phyloP scores from a whole-genome alignment of 768 basidiomycete genomes.

The Termitomyces sp. region DNA sequence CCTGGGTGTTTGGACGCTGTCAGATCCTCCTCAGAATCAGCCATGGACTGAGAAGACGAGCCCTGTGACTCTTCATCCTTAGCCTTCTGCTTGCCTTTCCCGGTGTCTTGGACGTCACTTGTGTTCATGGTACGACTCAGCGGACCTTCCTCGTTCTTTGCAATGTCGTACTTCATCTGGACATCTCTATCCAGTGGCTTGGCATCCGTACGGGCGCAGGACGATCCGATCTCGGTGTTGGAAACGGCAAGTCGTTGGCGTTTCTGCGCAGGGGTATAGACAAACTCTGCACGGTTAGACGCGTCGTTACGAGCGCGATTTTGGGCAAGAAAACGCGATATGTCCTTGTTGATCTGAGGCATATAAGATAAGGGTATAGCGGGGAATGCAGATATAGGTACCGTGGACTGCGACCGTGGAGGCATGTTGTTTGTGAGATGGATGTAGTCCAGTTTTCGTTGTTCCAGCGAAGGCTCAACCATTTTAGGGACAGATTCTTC shows the following conservation, averaged over 20 bases:
- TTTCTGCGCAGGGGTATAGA: slow-evolving; percentile 56
- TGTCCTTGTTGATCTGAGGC: slow-evolving; percentile 60
- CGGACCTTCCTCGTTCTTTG: slow-evolving; percentile 80
- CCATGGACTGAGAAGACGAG: slow-evolving; percentile 1
- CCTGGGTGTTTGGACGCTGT: slow-evolving; percentile 51
- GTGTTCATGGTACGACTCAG: slow-evolving; percentile 50
- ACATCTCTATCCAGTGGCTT: slow-evolving; percentile 66
- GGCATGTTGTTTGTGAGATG: slow-evolving; percentile 41
- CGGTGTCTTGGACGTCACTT: slow-evolving; percentile 6
- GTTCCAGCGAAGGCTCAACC: slow-evolving; percentile 43
- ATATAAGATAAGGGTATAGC: neutral
- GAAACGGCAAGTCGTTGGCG: slow-evolving; percentile 35
- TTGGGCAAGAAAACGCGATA: slow-evolving; percentile 67
- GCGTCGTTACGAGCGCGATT: slow-evolving; percentile 71
- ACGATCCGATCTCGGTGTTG: slow-evolving; percentile 24
- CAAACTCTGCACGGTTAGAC: slow-evolving; percentile 76
- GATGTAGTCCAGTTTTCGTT: slow-evolving; percentile 65
- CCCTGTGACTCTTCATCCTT: neutral
- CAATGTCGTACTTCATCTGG: slow-evolving; percentile 86
- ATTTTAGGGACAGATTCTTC: neutral
- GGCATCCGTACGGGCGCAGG: slow-evolving; percentile 75
- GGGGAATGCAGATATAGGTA: slow-evolving; percentile 30
- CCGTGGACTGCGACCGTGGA: slow-evolving; percentile 55
- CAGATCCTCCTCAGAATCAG: slow-evolving; percentile 18
- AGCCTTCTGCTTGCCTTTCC: slow-evolving; percentile 13